phyloP scores from a whole-genome alignment of 139 green algal genomes.

The Chlorella sp. region DNA sequence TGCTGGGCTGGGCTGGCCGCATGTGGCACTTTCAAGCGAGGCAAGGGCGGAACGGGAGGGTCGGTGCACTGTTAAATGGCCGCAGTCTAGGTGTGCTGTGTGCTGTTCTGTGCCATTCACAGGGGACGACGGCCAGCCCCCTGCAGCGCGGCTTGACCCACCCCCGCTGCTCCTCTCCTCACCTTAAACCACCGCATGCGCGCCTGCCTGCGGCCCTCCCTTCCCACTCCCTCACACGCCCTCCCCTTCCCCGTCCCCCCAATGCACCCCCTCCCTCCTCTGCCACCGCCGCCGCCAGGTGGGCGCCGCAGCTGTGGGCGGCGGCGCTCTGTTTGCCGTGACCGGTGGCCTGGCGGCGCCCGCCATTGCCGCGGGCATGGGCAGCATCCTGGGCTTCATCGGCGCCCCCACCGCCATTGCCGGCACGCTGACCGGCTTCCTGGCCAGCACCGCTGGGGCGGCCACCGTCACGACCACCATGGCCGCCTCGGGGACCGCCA shows the following conservation, averaged over 20 bases:
- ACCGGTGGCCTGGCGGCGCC: constrained; percentile 85
- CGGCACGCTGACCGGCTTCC: constrained; percentile 52
- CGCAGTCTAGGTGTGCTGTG: not conserved
- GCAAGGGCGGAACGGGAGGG: too few relatives aligned
- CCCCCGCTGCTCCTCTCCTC: too few relatives aligned
- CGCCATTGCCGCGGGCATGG: constrained; percentile 80
- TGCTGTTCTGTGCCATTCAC: too few relatives aligned
- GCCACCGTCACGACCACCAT: constrained; percentile 57
- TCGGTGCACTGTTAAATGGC: too few relatives aligned
- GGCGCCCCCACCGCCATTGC: constrained; percentile 58
- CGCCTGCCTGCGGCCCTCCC: not conserved
- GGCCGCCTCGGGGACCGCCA: constrained; percentile 46
- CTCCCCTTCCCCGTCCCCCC: not conserved
- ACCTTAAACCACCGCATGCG: too few relatives aligned
- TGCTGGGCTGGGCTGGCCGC: too few relatives aligned
- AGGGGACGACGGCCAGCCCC: too few relatives aligned
- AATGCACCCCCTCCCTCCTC: too few relatives aligned
- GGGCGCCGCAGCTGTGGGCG: constrained; percentile 69
- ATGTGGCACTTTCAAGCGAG: too few relatives aligned
- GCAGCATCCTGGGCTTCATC: constrained; percentile 57
- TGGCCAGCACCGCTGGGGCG: constrained; percentile 60
- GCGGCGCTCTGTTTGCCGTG: constrained; percentile 79
- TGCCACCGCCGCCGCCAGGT: constrained; percentile 43
- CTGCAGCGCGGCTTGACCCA: not conserved
- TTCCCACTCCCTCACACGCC: not conserved